A percentile compares a stretch with the other conserved stretches of the same genome.
Evolutionary conservation across 176 grass and related monocot species (phyloP).

Genomic region (Zizania latifolia): DNA sequence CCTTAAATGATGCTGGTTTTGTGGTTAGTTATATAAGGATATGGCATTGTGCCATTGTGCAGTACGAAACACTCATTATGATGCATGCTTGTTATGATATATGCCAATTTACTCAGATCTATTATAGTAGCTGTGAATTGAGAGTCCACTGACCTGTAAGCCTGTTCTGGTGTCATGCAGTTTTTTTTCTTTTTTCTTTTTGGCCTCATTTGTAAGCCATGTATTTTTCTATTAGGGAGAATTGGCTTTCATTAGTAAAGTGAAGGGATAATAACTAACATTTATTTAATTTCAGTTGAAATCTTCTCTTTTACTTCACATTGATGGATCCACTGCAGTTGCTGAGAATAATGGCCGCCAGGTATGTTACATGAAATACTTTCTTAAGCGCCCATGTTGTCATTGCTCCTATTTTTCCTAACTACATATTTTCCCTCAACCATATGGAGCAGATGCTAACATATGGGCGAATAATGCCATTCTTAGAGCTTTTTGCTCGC

Average conservation of each 20-base stretch:
- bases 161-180: background rate
- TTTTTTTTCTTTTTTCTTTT: background rate
- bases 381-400: background rate
- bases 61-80: background rate
- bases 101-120: background rate
- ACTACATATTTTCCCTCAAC: slow-evolving; percentile 18
- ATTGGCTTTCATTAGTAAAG: background rate
- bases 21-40: background rate
- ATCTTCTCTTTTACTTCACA: slow-evolving; percentile 74
- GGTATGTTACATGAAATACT: slow-evolving; percentile 39
- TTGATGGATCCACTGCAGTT: slow-evolving; percentile 91
- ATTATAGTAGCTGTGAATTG: background rate
- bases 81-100: background rate
- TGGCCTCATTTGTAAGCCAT: background rate
- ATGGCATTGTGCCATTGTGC: background rate
- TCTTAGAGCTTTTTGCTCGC: slow-evolving; percentile 82
- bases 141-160: background rate
- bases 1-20: background rate
- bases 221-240: background rate
- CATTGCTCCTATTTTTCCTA: background rate
- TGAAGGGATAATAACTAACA: slow-evolving; percentile 8
- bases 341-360: slow-evolving; percentile 96
- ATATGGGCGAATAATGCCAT: slow-evolving; percentile 78
- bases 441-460: slow-evolving; percentile 73
- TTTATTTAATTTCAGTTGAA: slow-evolving; percentile 64